Evolutionary conservation across 139 green algal species (phyloP).

Genomic region (Spirogloea muscicola): DNA sequence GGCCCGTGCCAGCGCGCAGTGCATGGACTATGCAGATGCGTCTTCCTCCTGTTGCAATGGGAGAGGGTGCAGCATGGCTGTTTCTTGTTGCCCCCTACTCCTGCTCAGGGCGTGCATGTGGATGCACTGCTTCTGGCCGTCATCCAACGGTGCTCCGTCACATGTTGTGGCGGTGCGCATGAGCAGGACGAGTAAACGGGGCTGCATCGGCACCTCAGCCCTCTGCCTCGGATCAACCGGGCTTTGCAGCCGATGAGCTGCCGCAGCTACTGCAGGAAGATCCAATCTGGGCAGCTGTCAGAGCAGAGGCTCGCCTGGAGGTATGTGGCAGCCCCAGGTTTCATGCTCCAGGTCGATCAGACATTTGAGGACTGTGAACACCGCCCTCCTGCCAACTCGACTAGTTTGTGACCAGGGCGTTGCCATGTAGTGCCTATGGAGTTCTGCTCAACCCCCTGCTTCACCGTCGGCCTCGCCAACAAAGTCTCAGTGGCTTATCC

Average conservation of each 20-base stretch:
- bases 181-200: background rate
- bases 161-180: slow-evolving; percentile 12
- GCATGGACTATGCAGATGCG: background rate
- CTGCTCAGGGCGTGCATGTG: background rate
- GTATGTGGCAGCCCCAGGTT: background rate
- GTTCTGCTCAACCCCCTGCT: no score
- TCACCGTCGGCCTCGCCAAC: no score
- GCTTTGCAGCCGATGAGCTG: background rate
- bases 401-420: background rate
- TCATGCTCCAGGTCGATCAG: no score
- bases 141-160: background rate
- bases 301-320: slow-evolving; percentile 32
- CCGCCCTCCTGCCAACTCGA: background rate
- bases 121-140: slow-evolving; percentile 10
- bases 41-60: no score
- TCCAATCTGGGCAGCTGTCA: slow-evolving; percentile 35
- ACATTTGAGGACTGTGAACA: background rate
- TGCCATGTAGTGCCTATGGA: background rate
- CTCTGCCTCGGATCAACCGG: slow-evolving; percentile 2
- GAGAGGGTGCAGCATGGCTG: background rate
- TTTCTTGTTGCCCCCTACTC: background rate
- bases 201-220: background rate
- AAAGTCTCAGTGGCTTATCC: no score
- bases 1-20: background rate
- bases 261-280: slow-evolving; percentile 17